Conservation (phyloP, 768 basidiomycete species). For the Dendrothele bispora region DNA sequence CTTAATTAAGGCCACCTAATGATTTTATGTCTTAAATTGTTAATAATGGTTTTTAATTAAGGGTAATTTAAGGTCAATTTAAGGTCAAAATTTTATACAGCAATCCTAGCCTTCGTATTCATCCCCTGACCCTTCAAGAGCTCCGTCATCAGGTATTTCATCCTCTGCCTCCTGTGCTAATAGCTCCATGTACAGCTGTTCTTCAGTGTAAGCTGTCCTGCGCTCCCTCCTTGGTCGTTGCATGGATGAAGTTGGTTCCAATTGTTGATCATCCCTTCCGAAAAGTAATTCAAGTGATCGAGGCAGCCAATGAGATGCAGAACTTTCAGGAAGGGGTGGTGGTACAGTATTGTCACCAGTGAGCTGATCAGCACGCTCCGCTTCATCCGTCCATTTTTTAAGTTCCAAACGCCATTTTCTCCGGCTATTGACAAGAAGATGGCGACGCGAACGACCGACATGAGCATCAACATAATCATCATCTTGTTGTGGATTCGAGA, state of each 20-base stretch:
- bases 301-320: neutral
- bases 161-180: neutral
- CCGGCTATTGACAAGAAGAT: neutral
- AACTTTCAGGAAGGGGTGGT: neutral
- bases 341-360: neutral
- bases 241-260: no score
- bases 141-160: neutral
- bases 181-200: neutral
- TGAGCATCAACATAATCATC: neutral
- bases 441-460: neutral
- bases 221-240: neutral
- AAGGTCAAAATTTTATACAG: neutral
- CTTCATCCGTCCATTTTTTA: neutral
- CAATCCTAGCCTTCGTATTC: neutral
- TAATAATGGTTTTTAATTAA: neutral
- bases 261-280: neutral
- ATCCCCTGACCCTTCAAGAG: neutral
- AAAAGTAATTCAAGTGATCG: neutral
- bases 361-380: neutral
- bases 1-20: no score
- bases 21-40: neutral
- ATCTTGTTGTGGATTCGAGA: constrained; percentile 7
- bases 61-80: neutral
- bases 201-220: neutral
- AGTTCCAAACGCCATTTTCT: neutral